Evolutionary conservation across 805 yeast genomes (phyloP), one percentile per base, ranked within the genome.

Genomic region (Priceomyces castillae): DNA sequence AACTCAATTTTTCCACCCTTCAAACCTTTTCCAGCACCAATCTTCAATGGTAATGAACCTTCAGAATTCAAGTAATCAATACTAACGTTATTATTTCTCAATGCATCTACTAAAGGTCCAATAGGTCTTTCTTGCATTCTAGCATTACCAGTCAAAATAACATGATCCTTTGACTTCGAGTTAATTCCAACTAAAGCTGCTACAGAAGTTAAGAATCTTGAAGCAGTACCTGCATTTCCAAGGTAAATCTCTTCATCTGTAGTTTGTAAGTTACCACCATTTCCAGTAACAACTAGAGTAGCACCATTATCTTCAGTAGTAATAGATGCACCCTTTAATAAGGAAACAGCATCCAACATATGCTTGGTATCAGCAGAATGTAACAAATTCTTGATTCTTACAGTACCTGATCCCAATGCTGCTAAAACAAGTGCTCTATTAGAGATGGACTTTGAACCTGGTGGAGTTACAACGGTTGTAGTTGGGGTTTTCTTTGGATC

Each of bases 191-290:
- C 95, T 47, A 90, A 71, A n/a, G 96, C 78, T 15, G 96, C 96
- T 22, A 94, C 92, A 2, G 97, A 80, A 2, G 97, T 87, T 59
- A 94, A 76, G 64, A 94, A 94, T 57, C 99, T 78, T 4, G 97
- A 87, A 3, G 99, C 98, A 35, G 99, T 94, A 52, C 99, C 99
- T 1, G 99, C 98, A 59, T 94, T 94, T 45, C 99, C 99, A 49
- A 94, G 74, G 65, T 89, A 94, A 44, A 94, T 71, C 48, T 82
- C 85, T 41, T 82, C 80, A 14, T 69, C 66, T 39, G 83, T 77
- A 3, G 95, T 84, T 23, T 71, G 56, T 49, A 88, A 64, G 23
- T 80, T 68, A 44, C 97, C 97, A 46, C 94, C 94, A 49, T 90
- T 90, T 41, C 92, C 90, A 40, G 81, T 79, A 23, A 92, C 80